These are phyloP conservation scores for Aurantiochytrium sp. DNA, from an alignment of 108 stramenopile genomes.

Conservation along the genomic window DNA sequence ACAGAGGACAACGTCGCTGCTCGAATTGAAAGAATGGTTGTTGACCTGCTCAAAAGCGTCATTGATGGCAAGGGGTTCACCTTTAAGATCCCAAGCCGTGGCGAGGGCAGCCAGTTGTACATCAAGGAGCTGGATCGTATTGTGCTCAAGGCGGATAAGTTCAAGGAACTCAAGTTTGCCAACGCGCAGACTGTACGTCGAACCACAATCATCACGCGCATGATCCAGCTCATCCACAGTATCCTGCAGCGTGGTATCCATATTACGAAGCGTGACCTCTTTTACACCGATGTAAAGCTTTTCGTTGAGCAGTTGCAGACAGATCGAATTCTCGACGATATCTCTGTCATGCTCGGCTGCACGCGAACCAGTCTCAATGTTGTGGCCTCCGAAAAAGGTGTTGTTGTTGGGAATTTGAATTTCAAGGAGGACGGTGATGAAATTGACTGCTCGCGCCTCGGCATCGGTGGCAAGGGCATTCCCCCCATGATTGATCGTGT, in stretches of 20 bases:
- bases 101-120: slow-evolving; percentile 80
- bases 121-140: slow-evolving; percentile 76
- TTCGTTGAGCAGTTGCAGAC: slow-evolving; percentile 86
- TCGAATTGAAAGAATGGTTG: slow-evolving; percentile 33
- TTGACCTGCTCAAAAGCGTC: slow-evolving; percentile 34
- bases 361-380: slow-evolving; percentile 90
- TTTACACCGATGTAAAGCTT: slow-evolving; percentile 90
- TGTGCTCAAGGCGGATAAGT: slow-evolving; percentile 16
- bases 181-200: slow-evolving; percentile 70
- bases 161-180: slow-evolving; percentile 55
- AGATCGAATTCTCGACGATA: slow-evolving; percentile 87
- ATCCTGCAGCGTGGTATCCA: slow-evolving; percentile 82
- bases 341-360: slow-evolving; percentile 89
- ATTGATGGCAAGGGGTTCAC: slow-evolving; percentile 55
- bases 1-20: neutral
- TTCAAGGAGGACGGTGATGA: slow-evolving; percentile 86
- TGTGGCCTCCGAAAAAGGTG: slow-evolving; percentile 90
- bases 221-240: slow-evolving; percentile 82
- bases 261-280: slow-evolving; percentile 96
- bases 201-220: slow-evolving; percentile 84
- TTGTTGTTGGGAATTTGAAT: slow-evolving; percentile 79
- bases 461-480: slow-evolving; percentile 93
- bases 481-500: slow-evolving; percentile 95
- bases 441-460: slow-evolving; percentile 80
- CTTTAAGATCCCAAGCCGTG: slow-evolving; percentile 68